Evolutionary conservation across 495 filamentous ascomycete genomes (phyloP).

Genomic region (Parathielavia hyrcaniae): DNA sequence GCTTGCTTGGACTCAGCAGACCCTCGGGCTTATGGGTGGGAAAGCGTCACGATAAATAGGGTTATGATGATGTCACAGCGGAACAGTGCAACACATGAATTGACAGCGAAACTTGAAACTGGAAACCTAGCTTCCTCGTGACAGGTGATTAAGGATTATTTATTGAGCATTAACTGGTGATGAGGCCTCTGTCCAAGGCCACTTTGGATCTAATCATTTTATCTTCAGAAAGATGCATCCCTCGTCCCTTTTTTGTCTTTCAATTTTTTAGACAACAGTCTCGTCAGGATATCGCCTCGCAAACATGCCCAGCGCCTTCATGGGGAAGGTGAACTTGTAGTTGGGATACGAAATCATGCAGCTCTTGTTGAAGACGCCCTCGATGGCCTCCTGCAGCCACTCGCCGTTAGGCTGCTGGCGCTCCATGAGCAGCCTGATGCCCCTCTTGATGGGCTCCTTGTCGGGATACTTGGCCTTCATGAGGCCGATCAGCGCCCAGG

Average conservation of each 20-base stretch:
- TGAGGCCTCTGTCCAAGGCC: too few species aligned
- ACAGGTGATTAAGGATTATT: not conserved
- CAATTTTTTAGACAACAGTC: slow-evolving; percentile 37
- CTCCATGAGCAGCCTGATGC: slow-evolving; percentile 73
- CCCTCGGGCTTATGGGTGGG: too few species aligned
- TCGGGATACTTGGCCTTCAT: slow-evolving; percentile 82
- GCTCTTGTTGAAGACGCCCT: slow-evolving; percentile 97
- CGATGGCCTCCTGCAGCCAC: slow-evolving; percentile 92
- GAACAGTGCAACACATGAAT: not conserved
- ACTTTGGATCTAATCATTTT: too few species aligned
- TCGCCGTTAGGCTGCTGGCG: slow-evolving; percentile 83
- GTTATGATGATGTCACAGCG: too few species aligned
- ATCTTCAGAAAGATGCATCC: too few species aligned
- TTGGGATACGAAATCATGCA: slow-evolving; percentile 99
- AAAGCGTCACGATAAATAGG: too few species aligned
- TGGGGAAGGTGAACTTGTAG: slow-evolving; percentile 95
- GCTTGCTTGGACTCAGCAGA: too few species aligned
- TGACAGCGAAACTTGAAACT: not conserved
- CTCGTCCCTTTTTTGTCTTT: not conserved
- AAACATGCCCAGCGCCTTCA: slow-evolving; percentile 89
- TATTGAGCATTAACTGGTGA: not conserved
- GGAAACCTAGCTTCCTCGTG: too few species aligned
- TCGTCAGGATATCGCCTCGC: slow-evolving; percentile 66
- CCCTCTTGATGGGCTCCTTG: slow-evolving; percentile 61
- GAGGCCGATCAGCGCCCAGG: slow-evolving; percentile 80